Conservation (phyloP, 148 eudicot species). For the Amaranthus palmeri region DNA sequence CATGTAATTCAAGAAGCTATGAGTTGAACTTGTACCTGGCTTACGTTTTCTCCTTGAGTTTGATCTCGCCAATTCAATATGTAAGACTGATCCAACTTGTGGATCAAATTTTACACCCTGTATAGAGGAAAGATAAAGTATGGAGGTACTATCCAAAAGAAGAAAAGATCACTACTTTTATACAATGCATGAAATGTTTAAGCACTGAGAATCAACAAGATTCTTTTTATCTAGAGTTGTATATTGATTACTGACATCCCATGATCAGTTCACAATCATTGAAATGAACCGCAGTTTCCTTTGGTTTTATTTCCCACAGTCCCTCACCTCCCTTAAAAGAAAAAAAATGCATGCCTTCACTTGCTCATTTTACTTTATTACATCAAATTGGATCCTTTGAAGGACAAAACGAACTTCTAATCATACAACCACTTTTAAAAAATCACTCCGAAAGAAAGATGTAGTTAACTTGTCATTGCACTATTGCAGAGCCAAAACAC, state of each 20-base stretch:
- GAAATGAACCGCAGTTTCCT: not conserved
- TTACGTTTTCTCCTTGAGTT: conserved; percentile 70
- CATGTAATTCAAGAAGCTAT: not conserved
- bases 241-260: not conserved
- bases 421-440: not conserved
- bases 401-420: not conserved
- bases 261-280: not conserved
- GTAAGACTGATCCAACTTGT: conserved; percentile 61
- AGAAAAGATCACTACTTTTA: not conserved
- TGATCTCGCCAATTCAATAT: conserved; percentile 86
- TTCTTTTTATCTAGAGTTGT: not conserved
- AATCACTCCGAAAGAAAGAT: not conserved
- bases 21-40: conserved; percentile 40
- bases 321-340: no score
- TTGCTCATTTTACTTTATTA: not conserved
- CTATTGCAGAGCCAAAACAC: no score
- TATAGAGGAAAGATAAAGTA: conserved; percentile 11
- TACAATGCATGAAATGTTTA: not conserved
- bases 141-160: not conserved
- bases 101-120: conserved; percentile 94
- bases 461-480: no score
- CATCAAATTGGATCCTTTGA: not conserved
- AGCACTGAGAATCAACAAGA: not conserved
- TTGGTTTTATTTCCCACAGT: no score
- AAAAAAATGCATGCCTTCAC: not conserved